Conservation (phyloP, 495 filamentous ascomycete genomes). For the Letharia lupina region DNA sequence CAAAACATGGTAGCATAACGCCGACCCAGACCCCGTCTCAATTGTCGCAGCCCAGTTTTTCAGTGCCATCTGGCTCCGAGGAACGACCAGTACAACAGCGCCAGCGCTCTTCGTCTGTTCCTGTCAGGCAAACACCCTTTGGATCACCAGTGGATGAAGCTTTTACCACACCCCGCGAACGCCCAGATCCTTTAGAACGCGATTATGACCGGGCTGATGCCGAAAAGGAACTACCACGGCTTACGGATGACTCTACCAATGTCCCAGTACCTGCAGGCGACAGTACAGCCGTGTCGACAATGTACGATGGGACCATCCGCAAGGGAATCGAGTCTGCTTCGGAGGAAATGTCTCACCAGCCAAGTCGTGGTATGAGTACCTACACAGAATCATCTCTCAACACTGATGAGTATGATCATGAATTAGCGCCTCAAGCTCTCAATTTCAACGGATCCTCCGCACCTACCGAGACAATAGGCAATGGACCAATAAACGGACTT, state of each 20-base stretch:
- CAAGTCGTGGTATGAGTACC: conserved; percentile 7
- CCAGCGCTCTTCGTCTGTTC: conserved; percentile 21
- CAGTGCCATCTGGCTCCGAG: not conserved
- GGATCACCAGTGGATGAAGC: conserved; percentile 20
- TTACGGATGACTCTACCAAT: conserved; percentile 14
- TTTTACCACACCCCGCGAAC: conserved; percentile 20
- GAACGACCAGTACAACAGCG: conserved; percentile 1
- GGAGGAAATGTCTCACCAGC: not conserved
- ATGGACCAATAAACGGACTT: not conserved
- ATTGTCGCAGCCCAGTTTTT: not conserved
- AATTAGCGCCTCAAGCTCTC: conserved; percentile 13
- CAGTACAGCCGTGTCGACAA: conserved; percentile 18
- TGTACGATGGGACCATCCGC: conserved; percentile 21
- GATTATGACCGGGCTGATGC: conserved; percentile 11
- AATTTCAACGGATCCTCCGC: not conserved
- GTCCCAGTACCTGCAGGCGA: conserved; percentile 2
- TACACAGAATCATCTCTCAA: conserved; percentile 14
- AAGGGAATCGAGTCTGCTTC: not conserved
- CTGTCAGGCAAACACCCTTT: conserved; percentile 12
- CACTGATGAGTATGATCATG: conserved; percentile 11
- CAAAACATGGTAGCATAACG: conserved; percentile 2
- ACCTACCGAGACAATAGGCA: not conserved
- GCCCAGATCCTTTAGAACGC: conserved; percentile 13
- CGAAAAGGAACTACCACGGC: conserved; percentile 9
- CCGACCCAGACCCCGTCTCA: conserved; percentile 7